Base-by-base conservation (phyloP, 1,284 basidiomycete species). In the Spongiforma sp. region DNA sequence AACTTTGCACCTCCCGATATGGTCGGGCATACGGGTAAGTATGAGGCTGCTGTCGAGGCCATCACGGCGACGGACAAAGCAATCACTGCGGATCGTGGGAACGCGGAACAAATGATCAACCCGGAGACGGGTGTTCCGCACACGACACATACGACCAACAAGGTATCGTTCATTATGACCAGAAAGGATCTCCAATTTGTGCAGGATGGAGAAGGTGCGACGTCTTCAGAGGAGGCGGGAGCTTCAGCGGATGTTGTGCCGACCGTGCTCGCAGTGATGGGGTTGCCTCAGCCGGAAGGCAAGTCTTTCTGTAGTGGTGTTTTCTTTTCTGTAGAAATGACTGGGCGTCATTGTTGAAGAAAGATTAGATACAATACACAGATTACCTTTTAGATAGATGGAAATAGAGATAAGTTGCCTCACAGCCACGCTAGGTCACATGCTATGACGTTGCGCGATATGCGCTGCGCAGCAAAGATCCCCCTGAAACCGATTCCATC, bases 1-100 rank as follows among this genome's bases (percentile, higher is more conserved):
- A 96, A 96, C 81, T 96, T 96, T 78, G 95, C 95, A 32, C 95
- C 95, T 57, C 95, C 95, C 19, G 95, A 97, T 76, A 96, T 96
- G 95, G 95, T 95, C 56, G 94, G 95, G 43, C 95, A 96, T 80
- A 96, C 95, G 1, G 95, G 95, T 68, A 82, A 91, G 24, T 96
- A 88, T 78, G 93, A 96, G 3, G 94, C 94, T 0, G 94, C 95
- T 2, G 93, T 96, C 50, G 81, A 90, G 69, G 95, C 94, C 11
- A 93, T 96, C 77, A 81, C 84, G 2, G 86, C 89, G 26, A 96
- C 95, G 3, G 95, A 97, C 78, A 85, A 85, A 67, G 95, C 94
- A 70, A 84, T 97, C 77, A 96, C 95, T 9, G 89, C 95, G n/a
- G 94, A 96, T 77, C 94, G 96, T 75, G 94, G 95, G 21, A 96